Base-by-base conservation (phyloP, 2,329 filamentous ascomycete species). In the Aaosphaeria arxii region DNA sequence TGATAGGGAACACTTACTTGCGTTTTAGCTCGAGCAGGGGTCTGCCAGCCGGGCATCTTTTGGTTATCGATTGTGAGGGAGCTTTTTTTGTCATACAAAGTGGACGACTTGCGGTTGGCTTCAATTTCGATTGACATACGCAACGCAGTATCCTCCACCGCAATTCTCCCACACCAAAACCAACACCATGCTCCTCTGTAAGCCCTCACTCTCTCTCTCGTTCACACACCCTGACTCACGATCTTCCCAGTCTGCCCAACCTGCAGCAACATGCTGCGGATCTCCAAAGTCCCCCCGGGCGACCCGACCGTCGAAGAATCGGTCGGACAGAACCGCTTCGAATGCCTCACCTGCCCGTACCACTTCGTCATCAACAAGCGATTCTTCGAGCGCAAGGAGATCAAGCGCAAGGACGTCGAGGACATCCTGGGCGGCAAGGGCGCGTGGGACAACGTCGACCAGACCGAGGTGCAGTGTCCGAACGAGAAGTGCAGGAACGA, bases 341-440 rank as follows among this genome's bases (percentile, higher is more conserved):
- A 95, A 73, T 99, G 94, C 76, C 88, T 90, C 49, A 95, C 91
- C 49, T 99, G 94, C 62, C 92, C 94, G 4, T 99, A 95, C 76
- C 86, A 95, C 70, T 91, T 90, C 72, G 77, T 87, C 49, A 86
- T 97, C 63, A 85, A 86, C 57, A 82, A 86, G 62, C 83, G 85
- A 51, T 88, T 90, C 72, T 96, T 84, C 74, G 91, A 95, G 64
- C 87, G 89, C 59, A 87, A 87, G 57, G 69, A 71, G 30, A 91
- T 94, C 78, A 86, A 87, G 73, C 84, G 87, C 67, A 92, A 94
- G 72, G 89, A 95, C 67, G 85, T 87, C 58, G 92, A 96, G 59
- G 92, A 88, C 58, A 88, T 97, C 43, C 86, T 97, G 63, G 94
- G 94, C 50, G 91, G 91, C 0, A 85, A 88, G 13, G 88, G 87